These are phyloP conservation scores for Parachaetomium inaequale DNA, from an alignment of 495 filamentous ascomycete species.

Conservation along the genomic window DNA sequence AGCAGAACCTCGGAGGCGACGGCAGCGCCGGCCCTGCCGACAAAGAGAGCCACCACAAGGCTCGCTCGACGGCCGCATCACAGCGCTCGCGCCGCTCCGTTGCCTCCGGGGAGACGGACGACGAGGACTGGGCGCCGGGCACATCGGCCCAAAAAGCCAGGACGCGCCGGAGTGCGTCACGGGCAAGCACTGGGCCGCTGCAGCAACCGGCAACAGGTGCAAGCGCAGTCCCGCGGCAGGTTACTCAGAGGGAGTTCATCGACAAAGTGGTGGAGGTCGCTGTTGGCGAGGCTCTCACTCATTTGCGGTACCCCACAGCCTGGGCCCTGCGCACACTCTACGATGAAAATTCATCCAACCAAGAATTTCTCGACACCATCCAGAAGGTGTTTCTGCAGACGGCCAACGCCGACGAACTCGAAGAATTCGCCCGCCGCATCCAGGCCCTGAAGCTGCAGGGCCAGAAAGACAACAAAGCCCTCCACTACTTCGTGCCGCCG, in stretches of 20 bases:
- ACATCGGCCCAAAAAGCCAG: conserved; percentile 20
- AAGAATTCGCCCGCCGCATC: conserved; percentile 44
- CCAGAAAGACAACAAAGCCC: conserved; percentile 45
- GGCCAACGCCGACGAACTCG: conserved; percentile 40
- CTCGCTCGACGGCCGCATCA: conserved; percentile 11
- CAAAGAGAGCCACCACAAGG: conserved; percentile 14
- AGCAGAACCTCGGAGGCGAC: conserved; percentile 12
- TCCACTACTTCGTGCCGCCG: conserved; percentile 46
- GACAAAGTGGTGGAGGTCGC: conserved; percentile 36
- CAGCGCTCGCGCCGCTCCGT: conserved; percentile 24
- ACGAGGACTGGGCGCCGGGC: conserved; percentile 20
- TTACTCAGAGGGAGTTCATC: conserved; percentile 33
- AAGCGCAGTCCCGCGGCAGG: conserved; percentile 23
- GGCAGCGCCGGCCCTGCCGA: neutral
- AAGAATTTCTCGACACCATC: conserved; percentile 44
- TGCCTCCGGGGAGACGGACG: conserved; percentile 23
- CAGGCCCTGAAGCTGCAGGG: conserved; percentile 48
- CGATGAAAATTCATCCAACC: conserved; percentile 44
- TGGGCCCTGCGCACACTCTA: conserved; percentile 53
- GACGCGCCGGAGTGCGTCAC: conserved; percentile 24
- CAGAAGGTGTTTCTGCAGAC: conserved; percentile 46
- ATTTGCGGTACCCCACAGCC: conserved; percentile 51
- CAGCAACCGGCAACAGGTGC: conserved; percentile 16
- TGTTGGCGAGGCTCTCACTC: conserved; percentile 47
- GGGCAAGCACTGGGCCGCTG: conserved; percentile 23